Base-by-base conservation (phyloP, 2,329 filamentous ascomycete genomes). In the Chaetothyriales sp. region DNA sequence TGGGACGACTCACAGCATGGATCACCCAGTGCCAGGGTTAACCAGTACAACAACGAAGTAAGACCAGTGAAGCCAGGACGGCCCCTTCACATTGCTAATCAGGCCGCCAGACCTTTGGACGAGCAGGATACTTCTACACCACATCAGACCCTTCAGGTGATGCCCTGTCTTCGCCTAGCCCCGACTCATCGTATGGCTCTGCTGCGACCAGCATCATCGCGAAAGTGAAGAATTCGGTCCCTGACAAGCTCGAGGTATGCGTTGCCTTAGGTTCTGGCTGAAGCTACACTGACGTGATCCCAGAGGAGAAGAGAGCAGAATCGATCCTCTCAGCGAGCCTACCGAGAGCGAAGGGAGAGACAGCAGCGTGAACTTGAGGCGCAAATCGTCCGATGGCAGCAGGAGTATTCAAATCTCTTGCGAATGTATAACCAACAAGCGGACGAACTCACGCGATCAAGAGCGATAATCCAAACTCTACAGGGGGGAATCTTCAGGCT, bases 251-350 rank as follows among this genome's bases (percentile, higher is more conserved):
- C 33, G 33, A 40, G 33, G 33, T 40, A 40, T 40, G 33, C 4
- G 33, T 13, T 40, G 22, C 22, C 22, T 25, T 25, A 25, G 6
- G 22, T 40, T 40, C 2, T 40, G 2, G 10, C 33, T 40, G 4
- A 15, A 40, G 15, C 9, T 15, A 15, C 4, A 15, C 4, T 40
- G 15, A 15, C 15, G 4, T 15, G 15, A 40, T 5, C 5, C 5
- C 22, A 47, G 46, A 25, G 46, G 8, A 25, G 46, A 28, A 25
- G 33, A n/a, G 46, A 47, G n/a, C 46, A 47, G 46, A 47, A 47
- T 13, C 46, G 46, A 47, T 47, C 46, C 15, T 47, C 46, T 9
- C 46, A 47, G 13, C 46, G 46, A 18, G 46, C 46, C 22, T 47
- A 29, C 19, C 46, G 46, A 2, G 18, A 29, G 19, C 46, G 46